A percentile compares a stretch with the other conserved stretches of the same genome.
phyloP scores from a whole-genome alignment of 768 basidiomycete species.

The Lenzites betulinus region DNA sequence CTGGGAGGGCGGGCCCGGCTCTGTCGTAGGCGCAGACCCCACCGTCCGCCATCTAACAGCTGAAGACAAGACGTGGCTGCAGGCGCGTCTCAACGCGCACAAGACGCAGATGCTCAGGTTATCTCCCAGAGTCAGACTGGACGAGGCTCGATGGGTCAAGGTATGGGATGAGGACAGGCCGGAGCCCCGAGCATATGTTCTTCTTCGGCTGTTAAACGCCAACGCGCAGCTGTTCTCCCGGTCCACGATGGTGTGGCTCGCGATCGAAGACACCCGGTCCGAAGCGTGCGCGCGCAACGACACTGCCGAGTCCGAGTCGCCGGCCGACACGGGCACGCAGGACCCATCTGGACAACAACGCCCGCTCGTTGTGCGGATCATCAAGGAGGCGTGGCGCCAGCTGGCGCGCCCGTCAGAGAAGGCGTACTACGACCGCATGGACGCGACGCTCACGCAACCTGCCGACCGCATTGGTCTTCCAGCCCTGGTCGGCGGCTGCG shows the following conservation, averaged over 20 bases:
- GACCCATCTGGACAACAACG: neutral
- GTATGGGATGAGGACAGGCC: neutral
- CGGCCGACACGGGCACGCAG: neutral
- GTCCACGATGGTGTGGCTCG: slow-evolving; percentile 17
- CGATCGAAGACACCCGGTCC: neutral
- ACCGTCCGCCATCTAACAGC: neutral
- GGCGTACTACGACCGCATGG: no score
- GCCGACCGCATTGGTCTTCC: no score
- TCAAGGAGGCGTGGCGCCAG: no score
- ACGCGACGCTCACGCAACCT: no score
- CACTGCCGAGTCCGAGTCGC: neutral
- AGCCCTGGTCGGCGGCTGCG: no score
- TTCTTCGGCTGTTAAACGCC: slow-evolving; percentile 4
- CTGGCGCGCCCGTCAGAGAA: no score
- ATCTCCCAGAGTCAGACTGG: neutral
- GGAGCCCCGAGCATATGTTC: neutral
- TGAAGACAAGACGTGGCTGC: neutral
- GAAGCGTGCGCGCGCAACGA: neutral
- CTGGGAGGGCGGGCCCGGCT: no score
- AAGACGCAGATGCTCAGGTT: neutral
- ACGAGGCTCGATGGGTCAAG: slow-evolving; percentile 3
- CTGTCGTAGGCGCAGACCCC: slow-evolving; percentile 10
- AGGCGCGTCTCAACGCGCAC: neutral
- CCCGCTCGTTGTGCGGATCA: no score
- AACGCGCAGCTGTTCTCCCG: slow-evolving; percentile 18